A percentile compares a stretch with the other conserved stretches of the same genome.
phyloP scores from a whole-genome alignment of 164 flowering plant species.

The Berberis vulgaris region DNA sequence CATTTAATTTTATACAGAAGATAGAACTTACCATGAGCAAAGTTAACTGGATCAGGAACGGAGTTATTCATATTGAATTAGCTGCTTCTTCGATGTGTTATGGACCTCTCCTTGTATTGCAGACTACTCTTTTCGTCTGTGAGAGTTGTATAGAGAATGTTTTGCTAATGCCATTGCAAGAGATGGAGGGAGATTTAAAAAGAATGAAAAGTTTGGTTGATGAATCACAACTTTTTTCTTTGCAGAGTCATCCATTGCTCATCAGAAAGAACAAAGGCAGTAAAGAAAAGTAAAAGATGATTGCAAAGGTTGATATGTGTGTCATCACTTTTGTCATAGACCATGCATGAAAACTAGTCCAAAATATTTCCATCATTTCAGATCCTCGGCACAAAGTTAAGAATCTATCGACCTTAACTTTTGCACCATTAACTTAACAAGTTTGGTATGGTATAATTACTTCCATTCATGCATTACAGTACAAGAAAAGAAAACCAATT shows the following conservation, averaged over 20 bases:
- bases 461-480: no score
- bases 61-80: slow-evolving; percentile 3
- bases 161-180: background rate
- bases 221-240: slow-evolving; percentile 6
- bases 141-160: no score
- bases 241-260: slow-evolving; percentile 8
- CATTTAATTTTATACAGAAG: background rate
- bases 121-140: background rate
- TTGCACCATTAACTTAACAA: no score
- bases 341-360: no score
- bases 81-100: background rate
- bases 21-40: slow-evolving; percentile 4
- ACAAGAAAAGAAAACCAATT: no score
- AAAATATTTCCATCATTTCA: no score
- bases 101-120: background rate
- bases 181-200: background rate
- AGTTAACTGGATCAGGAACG: background rate
- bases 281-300: no score
- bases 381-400: no score
- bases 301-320: no score
- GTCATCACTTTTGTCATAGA: no score
- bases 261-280: background rate
- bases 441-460: no score
- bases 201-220: slow-evolving; percentile 1
- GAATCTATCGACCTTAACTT: no score